A percentile compares a stretch with the other conserved stretches of the same genome.
These are phyloP conservation scores for Aeminium ludgeri DNA, from an alignment of 495 filamentous ascomycete species.

Conservation along the genomic window DNA sequence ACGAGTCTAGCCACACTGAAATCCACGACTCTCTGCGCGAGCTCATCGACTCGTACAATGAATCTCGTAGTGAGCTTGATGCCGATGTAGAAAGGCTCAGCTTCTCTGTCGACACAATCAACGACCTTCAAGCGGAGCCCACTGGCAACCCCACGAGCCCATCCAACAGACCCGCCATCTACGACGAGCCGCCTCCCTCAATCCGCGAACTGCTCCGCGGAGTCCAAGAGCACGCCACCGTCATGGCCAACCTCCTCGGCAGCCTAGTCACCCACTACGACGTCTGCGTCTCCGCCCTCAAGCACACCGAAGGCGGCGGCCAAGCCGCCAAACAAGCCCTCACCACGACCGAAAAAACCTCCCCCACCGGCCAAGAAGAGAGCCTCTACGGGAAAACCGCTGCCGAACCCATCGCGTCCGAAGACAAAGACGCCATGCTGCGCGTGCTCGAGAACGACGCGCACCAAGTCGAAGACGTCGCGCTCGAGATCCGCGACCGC, in stretches of 20 bases:
- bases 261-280: slow-evolving; percentile 85
- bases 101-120: not conserved
- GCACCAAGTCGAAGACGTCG: slow-evolving; percentile 73
- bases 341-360: slow-evolving; percentile 9
- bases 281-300: slow-evolving; percentile 79
- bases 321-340: slow-evolving; percentile 48
- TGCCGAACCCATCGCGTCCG: slow-evolving; percentile 53
- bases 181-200: slow-evolving; percentile 24
- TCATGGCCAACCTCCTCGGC: slow-evolving; percentile 67
- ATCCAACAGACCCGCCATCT: slow-evolving; percentile 5
- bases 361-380: slow-evolving; percentile 3
- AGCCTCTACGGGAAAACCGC: slow-evolving; percentile 29
- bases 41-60: slow-evolving; percentile 37
- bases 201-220: slow-evolving; percentile 52
- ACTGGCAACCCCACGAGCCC: not conserved
- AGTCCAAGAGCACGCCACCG: slow-evolving; percentile 61
- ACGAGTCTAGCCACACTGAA: slow-evolving; percentile 57
- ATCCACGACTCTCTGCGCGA: slow-evolving; percentile 48
- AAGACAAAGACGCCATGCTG: slow-evolving; percentile 70
- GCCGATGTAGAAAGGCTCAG: slow-evolving; percentile 4
- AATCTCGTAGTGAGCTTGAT: slow-evolving; percentile 14
- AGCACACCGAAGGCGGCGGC: slow-evolving; percentile 78
- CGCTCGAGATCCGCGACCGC: slow-evolving; percentile 62
- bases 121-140: slow-evolving; percentile 22
- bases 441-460: slow-evolving; percentile 70